These are phyloP conservation scores for Heracleum sosnowskyi DNA, from an alignment of 129 eudicot genomes.

Conservation along the genomic window DNA sequence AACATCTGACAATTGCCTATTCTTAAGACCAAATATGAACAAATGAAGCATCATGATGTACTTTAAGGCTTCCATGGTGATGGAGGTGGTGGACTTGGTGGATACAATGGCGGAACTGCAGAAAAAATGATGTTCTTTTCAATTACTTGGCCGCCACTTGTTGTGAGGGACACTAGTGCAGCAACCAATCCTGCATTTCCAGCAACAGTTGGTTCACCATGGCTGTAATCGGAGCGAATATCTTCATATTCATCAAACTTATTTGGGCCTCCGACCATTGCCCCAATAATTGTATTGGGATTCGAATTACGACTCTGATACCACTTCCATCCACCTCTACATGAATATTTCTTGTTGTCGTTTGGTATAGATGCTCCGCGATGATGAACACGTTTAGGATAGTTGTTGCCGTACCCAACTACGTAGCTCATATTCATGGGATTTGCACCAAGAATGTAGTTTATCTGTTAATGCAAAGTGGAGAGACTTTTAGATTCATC, in stretches of 20 bases:
- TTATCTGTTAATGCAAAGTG: slow-evolving; percentile 28
- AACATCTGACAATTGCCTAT: no score
- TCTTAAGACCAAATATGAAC: no score
- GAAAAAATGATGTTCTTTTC: slow-evolving; percentile 72
- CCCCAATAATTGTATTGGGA: slow-evolving; percentile 65
- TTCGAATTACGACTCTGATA: slow-evolving; percentile 35
- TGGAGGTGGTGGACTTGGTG: slow-evolving; percentile 69
- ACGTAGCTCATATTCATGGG: slow-evolving; percentile 86
- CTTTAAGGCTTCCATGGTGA: slow-evolving; percentile 80
- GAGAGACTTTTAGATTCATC: not conserved
- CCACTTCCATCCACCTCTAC: slow-evolving; percentile 72
- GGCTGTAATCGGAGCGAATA: slow-evolving; percentile 36
- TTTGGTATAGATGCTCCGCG: slow-evolving; percentile 86
- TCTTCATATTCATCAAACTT: slow-evolving; percentile 50
- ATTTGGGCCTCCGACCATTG: slow-evolving; percentile 96
- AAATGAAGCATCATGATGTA: no score
- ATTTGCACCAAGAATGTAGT: slow-evolving; percentile 77
- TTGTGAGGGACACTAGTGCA: slow-evolving; percentile 67
- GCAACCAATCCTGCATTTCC: slow-evolving; percentile 88
- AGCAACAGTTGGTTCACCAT: slow-evolving; percentile 78
- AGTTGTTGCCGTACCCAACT: slow-evolving; percentile 66
- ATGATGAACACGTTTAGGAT: slow-evolving; percentile 73
- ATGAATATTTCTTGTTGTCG: slow-evolving; percentile 35
- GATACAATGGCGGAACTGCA: slow-evolving; percentile 63
- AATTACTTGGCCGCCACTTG: slow-evolving; percentile 42